Evolutionary conservation across 306 rosid species (phyloP).

Genomic region (Aeschynomene evenia): DNA sequence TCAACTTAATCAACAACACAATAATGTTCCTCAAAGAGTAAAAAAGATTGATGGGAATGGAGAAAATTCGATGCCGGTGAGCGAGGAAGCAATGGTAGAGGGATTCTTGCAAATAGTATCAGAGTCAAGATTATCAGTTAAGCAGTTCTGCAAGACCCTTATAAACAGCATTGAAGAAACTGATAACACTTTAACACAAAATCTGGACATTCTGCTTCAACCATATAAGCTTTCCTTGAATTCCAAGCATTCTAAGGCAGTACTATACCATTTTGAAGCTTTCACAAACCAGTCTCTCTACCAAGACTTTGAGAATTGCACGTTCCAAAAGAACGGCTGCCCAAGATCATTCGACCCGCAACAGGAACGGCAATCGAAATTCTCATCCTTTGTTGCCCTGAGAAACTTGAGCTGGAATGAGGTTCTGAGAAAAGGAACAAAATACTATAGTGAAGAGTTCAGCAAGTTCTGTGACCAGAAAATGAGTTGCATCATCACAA

Average conservation of each 20-base stretch:
- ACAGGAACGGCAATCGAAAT: constrained; percentile 66
- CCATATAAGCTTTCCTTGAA: constrained; percentile 71
- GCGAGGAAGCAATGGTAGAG: constrained; percentile 84
- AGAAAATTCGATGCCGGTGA: constrained; percentile 68
- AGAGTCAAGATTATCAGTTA: constrained; percentile 87
- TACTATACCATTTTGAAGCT: constrained; percentile 83
- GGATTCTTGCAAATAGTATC: constrained; percentile 93
- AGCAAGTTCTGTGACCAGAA: constrained; percentile 97
- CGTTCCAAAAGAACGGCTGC: constrained; percentile 78
- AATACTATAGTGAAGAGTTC: constrained; percentile 83
- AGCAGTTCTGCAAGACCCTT: constrained; percentile 82
- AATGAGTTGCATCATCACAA: constrained; percentile 71
- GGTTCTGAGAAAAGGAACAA: constrained; percentile 88
- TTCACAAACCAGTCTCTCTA: constrained; percentile 73
- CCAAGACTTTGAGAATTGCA: constrained; percentile 84
- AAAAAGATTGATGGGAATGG: constrained; percentile 45
- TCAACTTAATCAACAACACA: constrained; percentile 46
- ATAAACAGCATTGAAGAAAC: constrained; percentile 69
- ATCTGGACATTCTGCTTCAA: constrained; percentile 70
- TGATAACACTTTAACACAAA: constrained; percentile 60
- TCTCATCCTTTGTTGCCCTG: constrained; percentile 73
- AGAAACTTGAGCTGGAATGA: constrained; percentile 95
- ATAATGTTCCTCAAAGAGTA: constrained; percentile 47
- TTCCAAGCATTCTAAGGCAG: constrained; percentile 79
- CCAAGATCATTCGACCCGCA: constrained; percentile 63